phyloP scores from a whole-genome alignment of 2,329 filamentous ascomycete species.

The Beauveria rudraprayagi region DNA sequence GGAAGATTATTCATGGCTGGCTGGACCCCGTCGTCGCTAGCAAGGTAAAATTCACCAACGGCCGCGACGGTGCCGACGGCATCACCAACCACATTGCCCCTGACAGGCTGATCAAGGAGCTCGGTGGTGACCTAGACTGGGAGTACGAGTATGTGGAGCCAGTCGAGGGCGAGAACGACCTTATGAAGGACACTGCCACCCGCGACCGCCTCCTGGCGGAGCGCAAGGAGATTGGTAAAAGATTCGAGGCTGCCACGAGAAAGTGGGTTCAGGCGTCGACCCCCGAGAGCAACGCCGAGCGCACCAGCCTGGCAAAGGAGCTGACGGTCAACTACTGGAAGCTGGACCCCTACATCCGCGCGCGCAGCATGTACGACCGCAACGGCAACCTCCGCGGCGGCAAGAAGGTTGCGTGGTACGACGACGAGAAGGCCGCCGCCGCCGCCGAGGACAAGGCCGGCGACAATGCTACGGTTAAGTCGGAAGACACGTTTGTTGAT shows the following conservation, averaged over 20 bases:
- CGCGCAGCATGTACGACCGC: slow-evolving; percentile 55
- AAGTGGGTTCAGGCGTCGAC: slow-evolving; percentile 46
- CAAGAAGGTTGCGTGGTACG: slow-evolving; percentile 6
- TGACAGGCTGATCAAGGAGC: slow-evolving; percentile 37
- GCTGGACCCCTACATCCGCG: slow-evolving; percentile 59
- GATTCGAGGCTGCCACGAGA: slow-evolving; percentile 51
- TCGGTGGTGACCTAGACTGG: slow-evolving; percentile 65
- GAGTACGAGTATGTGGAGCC: slow-evolving; percentile 60
- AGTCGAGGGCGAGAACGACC: slow-evolving; percentile 47
- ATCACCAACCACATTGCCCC: slow-evolving; percentile 43
- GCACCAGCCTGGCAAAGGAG: slow-evolving; percentile 40
- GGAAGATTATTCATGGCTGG: slow-evolving; percentile 66
- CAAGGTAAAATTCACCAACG: slow-evolving; percentile 64
- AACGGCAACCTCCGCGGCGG: slow-evolving; percentile 38
- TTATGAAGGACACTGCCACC: slow-evolving; percentile 36
- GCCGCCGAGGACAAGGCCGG: background rate
- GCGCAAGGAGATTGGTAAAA: slow-evolving; percentile 42
- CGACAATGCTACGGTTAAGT: slow-evolving; percentile 1
- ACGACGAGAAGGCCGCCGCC: slow-evolving; percentile 7
- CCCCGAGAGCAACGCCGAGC: slow-evolving; percentile 20
- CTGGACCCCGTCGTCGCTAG: slow-evolving; percentile 66
- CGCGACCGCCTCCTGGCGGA: slow-evolving; percentile 42
- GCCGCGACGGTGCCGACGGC: slow-evolving; percentile 49
- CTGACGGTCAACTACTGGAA: slow-evolving; percentile 60
- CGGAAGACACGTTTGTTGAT: slow-evolving; percentile 10